Evolutionary conservation across 805 yeast genomes (phyloP).

Genomic region (Yamadazyma laniorum): DNA sequence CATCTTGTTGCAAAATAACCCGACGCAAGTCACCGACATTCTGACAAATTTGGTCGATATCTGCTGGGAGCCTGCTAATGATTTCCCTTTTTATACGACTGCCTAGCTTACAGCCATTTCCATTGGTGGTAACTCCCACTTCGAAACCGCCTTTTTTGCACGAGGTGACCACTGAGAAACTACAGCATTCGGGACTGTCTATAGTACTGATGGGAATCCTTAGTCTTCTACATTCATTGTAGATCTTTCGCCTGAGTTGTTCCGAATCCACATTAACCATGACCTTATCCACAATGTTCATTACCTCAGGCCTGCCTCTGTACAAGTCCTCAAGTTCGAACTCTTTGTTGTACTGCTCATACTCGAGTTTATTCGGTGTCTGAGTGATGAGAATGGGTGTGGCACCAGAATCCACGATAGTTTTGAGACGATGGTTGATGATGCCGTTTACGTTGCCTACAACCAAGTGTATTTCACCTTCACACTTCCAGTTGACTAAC

Average conservation of each 20-base stretch:
- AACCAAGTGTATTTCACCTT: slow-evolving; percentile 55
- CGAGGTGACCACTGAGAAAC: slow-evolving; percentile 75
- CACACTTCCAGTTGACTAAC: slow-evolving; percentile 44
- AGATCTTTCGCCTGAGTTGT: slow-evolving; percentile 41
- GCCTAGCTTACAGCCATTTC: slow-evolving; percentile 87
- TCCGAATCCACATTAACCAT: slow-evolving; percentile 53
- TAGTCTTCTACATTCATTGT: slow-evolving; percentile 49
- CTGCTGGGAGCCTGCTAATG: slow-evolving; percentile 59
- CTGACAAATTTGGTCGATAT: slow-evolving; percentile 66
- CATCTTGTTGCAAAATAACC: slow-evolving; percentile 54
- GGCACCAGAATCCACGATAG: slow-evolving; percentile 55
- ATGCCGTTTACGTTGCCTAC: slow-evolving; percentile 48
- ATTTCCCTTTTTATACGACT: slow-evolving; percentile 75
- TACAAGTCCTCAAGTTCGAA: slow-evolving; percentile 47
- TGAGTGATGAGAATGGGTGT: slow-evolving; percentile 47
- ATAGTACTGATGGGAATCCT: slow-evolving; percentile 83
- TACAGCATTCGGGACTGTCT: slow-evolving; percentile 68
- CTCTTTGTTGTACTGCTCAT: slow-evolving; percentile 12
- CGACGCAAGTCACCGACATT: slow-evolving; percentile 67
- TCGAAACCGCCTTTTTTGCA: slow-evolving; percentile 71
- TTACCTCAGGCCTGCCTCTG: slow-evolving; percentile 63
- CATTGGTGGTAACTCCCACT: slow-evolving; percentile 79
- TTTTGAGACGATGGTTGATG: slow-evolving; percentile 47
- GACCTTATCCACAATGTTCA: slow-evolving; percentile 68
- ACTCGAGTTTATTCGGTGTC: slow-evolving; percentile 6